Percentiles rank a stretch among this genome's conserved stretches.
Conservation (phyloP, 1,284 basidiomycete genomes). For the Bondarzewia mesenterica region DNA sequence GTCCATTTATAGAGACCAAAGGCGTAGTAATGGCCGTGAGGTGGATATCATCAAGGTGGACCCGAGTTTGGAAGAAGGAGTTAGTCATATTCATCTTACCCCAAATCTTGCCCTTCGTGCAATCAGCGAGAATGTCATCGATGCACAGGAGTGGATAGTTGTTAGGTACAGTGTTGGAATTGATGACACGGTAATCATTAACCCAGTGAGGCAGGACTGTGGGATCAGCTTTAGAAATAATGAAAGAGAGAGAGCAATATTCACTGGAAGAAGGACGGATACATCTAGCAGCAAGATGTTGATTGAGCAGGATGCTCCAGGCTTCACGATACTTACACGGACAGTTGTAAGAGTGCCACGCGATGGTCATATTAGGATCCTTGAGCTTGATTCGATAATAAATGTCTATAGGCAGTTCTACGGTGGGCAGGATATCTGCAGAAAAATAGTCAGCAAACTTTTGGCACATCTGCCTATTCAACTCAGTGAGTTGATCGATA, state of each 20-base stretch:
- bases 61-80: constrained; percentile 30
- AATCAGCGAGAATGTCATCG: constrained; percentile 20
- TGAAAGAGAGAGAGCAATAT: constrained; percentile 25
- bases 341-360: constrained; percentile 13
- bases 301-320: constrained; percentile 19
- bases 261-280: constrained; percentile 22
- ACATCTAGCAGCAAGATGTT: constrained; percentile 21
- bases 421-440: constrained; percentile 8
- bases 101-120: constrained; percentile 22
- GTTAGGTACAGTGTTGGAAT: constrained; percentile 27
- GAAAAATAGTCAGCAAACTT: constrained; percentile 13
- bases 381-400: constrained; percentile 19
- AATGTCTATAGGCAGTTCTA: constrained; percentile 17
- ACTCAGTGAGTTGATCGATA: constrained; percentile 3
- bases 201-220: constrained; percentile 29
- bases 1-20: constrained; percentile 32
- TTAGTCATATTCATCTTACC: constrained; percentile 34
- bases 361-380: constrained; percentile 16
- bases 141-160: constrained; percentile 24
- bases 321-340: constrained; percentile 19
- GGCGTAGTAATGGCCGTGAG: constrained; percentile 31
- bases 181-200: constrained; percentile 29
- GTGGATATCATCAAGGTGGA: constrained; percentile 27
- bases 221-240: constrained; percentile 30
- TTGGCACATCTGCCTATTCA: constrained; percentile 9